Conservation (phyloP, 73 alveolate species). For the Paramecium biaurelia region DNA sequence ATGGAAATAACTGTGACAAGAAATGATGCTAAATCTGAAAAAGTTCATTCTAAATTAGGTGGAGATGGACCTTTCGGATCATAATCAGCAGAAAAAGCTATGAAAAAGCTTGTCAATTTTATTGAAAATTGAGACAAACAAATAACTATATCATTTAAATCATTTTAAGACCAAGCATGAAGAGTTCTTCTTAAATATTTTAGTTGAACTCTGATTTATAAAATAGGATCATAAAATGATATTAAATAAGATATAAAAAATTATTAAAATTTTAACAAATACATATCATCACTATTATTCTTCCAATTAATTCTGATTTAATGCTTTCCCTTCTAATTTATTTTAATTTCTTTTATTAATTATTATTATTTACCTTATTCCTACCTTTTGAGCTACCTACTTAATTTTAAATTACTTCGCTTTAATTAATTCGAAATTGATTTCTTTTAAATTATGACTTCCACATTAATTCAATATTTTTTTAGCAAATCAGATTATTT, state of each 20-base stretch:
- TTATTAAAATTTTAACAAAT: background rate
- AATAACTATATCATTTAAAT: background rate
- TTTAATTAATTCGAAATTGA: background rate
- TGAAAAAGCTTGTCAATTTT: background rate
- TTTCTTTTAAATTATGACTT: background rate
- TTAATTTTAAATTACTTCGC: background rate
- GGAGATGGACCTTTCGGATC: slow-evolving; percentile 26
- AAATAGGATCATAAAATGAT: background rate
- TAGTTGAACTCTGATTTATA: background rate
- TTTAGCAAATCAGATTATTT: background rate
- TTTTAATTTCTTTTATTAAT: background rate
- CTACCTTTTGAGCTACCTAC: background rate
- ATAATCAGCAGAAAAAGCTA: slow-evolving; percentile 5
- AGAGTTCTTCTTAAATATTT: background rate
- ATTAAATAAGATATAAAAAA: background rate
- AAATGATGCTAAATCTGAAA: background rate
- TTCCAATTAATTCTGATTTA: background rate
- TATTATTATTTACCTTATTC: background rate
- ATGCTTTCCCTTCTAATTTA: background rate
- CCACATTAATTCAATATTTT: background rate
- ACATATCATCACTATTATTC: background rate
- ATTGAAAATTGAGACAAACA: background rate
- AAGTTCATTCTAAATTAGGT: slow-evolving; percentile 37
- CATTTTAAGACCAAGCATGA: background rate
- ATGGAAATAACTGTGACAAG: slow-evolving; percentile 48